Evolutionary conservation across 805 yeast species (phyloP), one percentile per base, ranked within the genome.

Genomic region (Wickerhamomyces ciferrii): DNA sequence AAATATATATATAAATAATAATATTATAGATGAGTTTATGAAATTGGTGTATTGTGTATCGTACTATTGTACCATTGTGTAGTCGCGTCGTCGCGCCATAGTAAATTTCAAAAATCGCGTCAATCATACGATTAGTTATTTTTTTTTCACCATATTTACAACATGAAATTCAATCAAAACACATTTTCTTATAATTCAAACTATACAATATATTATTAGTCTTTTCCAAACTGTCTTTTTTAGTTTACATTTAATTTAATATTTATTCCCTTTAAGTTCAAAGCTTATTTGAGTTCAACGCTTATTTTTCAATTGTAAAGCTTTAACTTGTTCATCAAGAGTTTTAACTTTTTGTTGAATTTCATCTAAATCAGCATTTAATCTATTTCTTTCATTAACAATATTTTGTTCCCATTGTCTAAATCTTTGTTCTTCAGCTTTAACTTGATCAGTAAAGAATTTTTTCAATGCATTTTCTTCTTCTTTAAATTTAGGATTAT

Each of bases 371-470:
- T 94, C 99, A 67, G 85, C 86, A 70, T 94, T 94, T 64, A 94
- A 77, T 66, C 96, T 81, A 68, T 90, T 87, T 71, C 96, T 86
- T 72, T 94, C 97, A 57, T 88, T 89, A 55, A 90, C 94, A 57
- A 94, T 88, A 64, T 94, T 92, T 58, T 90, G 87, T 71, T 91
- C 97, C 99, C 99, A 94, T 74, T 92, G 96, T 74, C 95, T 87
- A 69, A 94, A 94, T 63, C 99, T 80, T 61, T 89, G 95, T 62
- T 94, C 99, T 71, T 94, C 99, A 42, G 87, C 87, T 71, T 92
- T 91, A 50, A 94, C 88, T 72, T 94, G 97, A 67, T 91, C 39
- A 10, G 98, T 92, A 70, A 94, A 94, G 67, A 87, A 87, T 70
- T 87, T 85, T 78, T 94, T 89, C 63, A 94, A 76, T 31, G 91